Evolutionary conservation across 2,329 filamentous ascomycete species (phyloP).

Genomic region (Myrmaecium sp.): DNA sequence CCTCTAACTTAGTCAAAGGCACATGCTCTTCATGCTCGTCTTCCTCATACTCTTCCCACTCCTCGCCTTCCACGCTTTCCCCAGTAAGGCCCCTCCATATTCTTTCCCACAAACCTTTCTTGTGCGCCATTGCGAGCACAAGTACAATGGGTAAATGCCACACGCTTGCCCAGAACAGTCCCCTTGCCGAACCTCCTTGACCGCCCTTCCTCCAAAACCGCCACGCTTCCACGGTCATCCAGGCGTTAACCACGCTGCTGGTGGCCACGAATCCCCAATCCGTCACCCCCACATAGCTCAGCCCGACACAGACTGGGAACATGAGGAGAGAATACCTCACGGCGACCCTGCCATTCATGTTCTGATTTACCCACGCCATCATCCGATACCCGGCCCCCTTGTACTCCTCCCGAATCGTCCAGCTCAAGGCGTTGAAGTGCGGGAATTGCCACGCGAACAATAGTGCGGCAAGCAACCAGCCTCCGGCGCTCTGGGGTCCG

Average conservation of each 20-base stretch:
- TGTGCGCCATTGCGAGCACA: slow-evolving; percentile 78
- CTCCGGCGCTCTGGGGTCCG: slow-evolving; percentile 51
- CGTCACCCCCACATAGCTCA: slow-evolving; percentile 67
- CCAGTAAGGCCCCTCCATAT: slow-evolving; percentile 57
- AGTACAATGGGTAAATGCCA: slow-evolving; percentile 88
- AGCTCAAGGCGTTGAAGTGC: slow-evolving; percentile 90
- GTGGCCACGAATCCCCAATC: slow-evolving; percentile 72
- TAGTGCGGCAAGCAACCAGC: slow-evolving; percentile 73
- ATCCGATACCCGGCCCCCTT: slow-evolving; percentile 48
- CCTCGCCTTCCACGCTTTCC: slow-evolving; percentile 37
- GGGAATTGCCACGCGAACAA: slow-evolving; percentile 96
- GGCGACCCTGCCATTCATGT: slow-evolving; percentile 70
- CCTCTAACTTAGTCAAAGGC: too few relatives aligned
- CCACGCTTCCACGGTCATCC: slow-evolving; percentile 67
- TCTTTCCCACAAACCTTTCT: slow-evolving; percentile 79
- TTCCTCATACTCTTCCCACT: slow-evolving; percentile 38
- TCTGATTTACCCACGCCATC: slow-evolving; percentile 78
- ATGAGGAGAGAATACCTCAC: slow-evolving; percentile 73
- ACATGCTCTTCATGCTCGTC: slow-evolving; percentile 16
- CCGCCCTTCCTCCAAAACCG: slow-evolving; percentile 68
- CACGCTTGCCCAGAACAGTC: slow-evolving; percentile 91
- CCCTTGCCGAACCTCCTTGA: slow-evolving; percentile 60
- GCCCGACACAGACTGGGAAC: slow-evolving; percentile 66
- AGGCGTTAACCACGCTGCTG: slow-evolving; percentile 66
- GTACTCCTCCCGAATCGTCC: slow-evolving; percentile 82